These are phyloP conservation scores for Plicaturopsis crispa DNA, from an alignment of 768 basidiomycete species.

Conservation along the genomic window DNA sequence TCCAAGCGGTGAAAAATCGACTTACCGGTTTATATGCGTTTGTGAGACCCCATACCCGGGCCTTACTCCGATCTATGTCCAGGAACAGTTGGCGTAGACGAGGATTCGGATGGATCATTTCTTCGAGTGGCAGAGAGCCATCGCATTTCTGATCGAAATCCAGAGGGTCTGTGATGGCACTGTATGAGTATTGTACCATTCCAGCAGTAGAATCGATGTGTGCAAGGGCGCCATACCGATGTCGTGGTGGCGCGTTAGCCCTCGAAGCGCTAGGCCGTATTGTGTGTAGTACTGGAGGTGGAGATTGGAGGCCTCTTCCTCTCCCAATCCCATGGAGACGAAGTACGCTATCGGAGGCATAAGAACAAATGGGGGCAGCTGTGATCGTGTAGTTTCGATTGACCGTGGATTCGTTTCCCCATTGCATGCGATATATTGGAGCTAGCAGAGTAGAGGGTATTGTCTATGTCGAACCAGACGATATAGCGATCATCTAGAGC, in stretches of 20 bases:
- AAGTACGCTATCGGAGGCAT: slow-evolving; percentile 61
- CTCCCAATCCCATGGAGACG: slow-evolving; percentile 54
- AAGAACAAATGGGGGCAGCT: slow-evolving; percentile 1
- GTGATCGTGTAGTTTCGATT: slow-evolving; percentile 1
- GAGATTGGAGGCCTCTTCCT: slow-evolving; percentile 61
- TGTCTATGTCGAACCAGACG: slow-evolving; percentile 84
- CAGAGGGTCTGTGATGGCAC: slow-evolving; percentile 52
- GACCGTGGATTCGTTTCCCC: slow-evolving; percentile 74
- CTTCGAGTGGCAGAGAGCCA: slow-evolving; percentile 74
- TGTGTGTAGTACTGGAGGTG: slow-evolving; percentile 70
- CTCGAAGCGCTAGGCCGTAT: slow-evolving; percentile 79
- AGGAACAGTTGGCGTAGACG: slow-evolving; percentile 56
- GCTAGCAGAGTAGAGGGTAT: slow-evolving; percentile 78
- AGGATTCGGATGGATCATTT: slow-evolving; percentile 64
- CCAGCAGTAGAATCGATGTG: too few species aligned
- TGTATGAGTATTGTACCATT: too few species aligned
- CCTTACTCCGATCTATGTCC: slow-evolving; percentile 73
- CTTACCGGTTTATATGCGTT: slow-evolving; percentile 74
- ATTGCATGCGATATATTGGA: slow-evolving; percentile 71
- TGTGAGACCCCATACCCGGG: slow-evolving; percentile 79
- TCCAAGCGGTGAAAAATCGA: slow-evolving; percentile 2
- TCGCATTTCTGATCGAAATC: slow-evolving; percentile 85
- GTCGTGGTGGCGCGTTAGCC: slow-evolving; percentile 67
- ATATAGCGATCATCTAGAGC: slow-evolving; percentile 47
- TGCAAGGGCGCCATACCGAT: slow-evolving; percentile 51